Percentiles rank a stretch among this genome's conserved stretches.
Evolutionary conservation across 1,284 basidiomycete genomes (phyloP).

Genomic region (Rhizoctonia solani): DNA sequence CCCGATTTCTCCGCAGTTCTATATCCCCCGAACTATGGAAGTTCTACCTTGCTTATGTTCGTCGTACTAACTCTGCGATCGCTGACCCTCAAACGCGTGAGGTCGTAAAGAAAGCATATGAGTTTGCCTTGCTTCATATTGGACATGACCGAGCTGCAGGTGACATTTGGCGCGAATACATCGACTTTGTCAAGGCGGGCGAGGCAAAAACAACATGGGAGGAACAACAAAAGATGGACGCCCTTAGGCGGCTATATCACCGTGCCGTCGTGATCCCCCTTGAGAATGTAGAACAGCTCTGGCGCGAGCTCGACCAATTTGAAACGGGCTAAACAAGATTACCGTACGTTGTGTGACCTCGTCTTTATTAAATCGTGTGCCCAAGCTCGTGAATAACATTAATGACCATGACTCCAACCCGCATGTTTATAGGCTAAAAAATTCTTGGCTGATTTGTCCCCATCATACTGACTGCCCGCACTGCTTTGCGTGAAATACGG

Average conservation of each 20-base stretch:
- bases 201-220: slow-evolving; percentile 88
- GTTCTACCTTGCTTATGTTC: slow-evolving; percentile 82
- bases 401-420: slow-evolving; percentile 1
- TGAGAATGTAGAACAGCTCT: slow-evolving; percentile 90
- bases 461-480: slow-evolving; percentile 89
- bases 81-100: slow-evolving; percentile 64
- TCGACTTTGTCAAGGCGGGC: slow-evolving; percentile 81
- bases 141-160: slow-evolving; percentile 68
- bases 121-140: slow-evolving; percentile 89
- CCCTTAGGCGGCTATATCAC: slow-evolving; percentile 89
- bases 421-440: slow-evolving; percentile 80
- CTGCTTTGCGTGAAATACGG: slow-evolving; percentile 82
- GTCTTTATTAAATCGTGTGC: slow-evolving; percentile 9
- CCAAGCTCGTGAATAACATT: background rate
- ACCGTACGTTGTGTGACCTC: slow-evolving; percentile 56
- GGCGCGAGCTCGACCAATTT: slow-evolving; percentile 94
- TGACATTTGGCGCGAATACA: slow-evolving; percentile 64
- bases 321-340: slow-evolving; percentile 90
- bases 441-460: slow-evolving; percentile 84
- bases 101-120: slow-evolving; percentile 86
- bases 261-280: slow-evolving; percentile 92
- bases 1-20: slow-evolving; percentile 77
- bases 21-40: slow-evolving; percentile 87
- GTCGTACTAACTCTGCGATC: slow-evolving; percentile 46
- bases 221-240: slow-evolving; percentile 93